Percentiles rank a stretch among this genome's conserved stretches.
Evolutionary conservation across 2,329 filamentous ascomycete species (phyloP).

Genomic region (Aspergillus awamori): DNA sequence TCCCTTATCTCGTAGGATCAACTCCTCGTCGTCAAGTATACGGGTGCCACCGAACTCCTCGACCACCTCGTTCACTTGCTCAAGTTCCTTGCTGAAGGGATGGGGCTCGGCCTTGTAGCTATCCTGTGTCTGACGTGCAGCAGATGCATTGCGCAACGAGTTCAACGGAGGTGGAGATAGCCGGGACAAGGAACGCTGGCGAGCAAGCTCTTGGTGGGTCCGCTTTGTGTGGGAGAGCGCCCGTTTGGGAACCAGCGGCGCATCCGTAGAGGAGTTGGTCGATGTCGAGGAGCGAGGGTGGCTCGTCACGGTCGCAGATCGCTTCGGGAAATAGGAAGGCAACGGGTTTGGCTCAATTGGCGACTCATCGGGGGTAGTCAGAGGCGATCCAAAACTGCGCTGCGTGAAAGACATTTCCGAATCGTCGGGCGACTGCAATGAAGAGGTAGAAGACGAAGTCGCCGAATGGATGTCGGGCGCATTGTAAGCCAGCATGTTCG

Average conservation of each 20-base stretch:
- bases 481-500: constrained; percentile 94
- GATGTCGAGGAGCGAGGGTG: constrained; percentile 52
- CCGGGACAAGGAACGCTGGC: constrained; percentile 66
- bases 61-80: constrained; percentile 87
- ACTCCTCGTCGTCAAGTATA: constrained; percentile 72
- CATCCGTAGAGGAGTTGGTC: constrained; percentile 51
- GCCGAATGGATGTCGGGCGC: constrained; percentile 73
- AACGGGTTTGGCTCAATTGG: constrained; percentile 58
- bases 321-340: constrained; percentile 67
- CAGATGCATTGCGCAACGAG: constrained; percentile 38
- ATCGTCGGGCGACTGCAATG: constrained; percentile 67
- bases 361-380: constrained; percentile 51
- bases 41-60: constrained; percentile 76
- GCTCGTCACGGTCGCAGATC: constrained; percentile 67
- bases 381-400: constrained; percentile 56
- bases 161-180: constrained; percentile 46
- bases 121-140: constrained; percentile 39
- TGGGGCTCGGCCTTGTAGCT: constrained; percentile 51
- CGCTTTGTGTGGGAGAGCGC: constrained; percentile 88
- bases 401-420: constrained; percentile 59
- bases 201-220: constrained; percentile 74
- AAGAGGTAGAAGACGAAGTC: constrained; percentile 55
- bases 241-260: constrained; percentile 74
- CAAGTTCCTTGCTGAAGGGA: constrained; percentile 87
- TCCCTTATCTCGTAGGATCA: constrained; percentile 68